Percentiles rank a stretch among this genome's conserved stretches.
Evolutionary conservation across 768 basidiomycete genomes (phyloP).

Genomic region (Hygrocybe coccinea): DNA sequence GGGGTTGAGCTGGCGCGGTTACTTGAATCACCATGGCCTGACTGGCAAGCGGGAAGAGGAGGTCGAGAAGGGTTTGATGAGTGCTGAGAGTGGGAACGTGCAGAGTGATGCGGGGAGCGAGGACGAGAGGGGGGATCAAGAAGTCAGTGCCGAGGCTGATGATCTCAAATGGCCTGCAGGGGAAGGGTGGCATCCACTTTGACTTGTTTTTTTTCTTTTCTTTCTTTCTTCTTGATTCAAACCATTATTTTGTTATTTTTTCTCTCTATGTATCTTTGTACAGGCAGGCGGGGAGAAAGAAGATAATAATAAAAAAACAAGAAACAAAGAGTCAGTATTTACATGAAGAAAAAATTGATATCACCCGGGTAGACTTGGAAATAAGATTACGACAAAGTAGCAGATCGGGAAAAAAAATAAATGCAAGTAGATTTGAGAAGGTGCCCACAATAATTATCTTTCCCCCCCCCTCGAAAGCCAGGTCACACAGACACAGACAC

Average conservation of each 20-base stretch:
- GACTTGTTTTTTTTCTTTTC: neutral
- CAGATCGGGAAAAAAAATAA: neutral
- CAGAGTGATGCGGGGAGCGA: neutral
- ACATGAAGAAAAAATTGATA: too few relatives aligned
- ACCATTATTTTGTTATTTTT: too few relatives aligned
- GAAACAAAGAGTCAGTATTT: too few relatives aligned
- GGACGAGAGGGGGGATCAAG: slow-evolving; percentile 17
- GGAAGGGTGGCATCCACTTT: slow-evolving; percentile 43
- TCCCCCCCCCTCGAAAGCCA: too few relatives aligned
- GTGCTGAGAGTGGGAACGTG: neutral
- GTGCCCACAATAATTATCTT: too few relatives aligned
- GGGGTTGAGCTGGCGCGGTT: slow-evolving; percentile 57
- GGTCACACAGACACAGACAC: too few relatives aligned
- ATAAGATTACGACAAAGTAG: too few relatives aligned
- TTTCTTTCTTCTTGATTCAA: too few relatives aligned
- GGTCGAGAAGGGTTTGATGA: slow-evolving; percentile 31
- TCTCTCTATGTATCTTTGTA: too few relatives aligned
- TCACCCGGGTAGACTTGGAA: too few relatives aligned
- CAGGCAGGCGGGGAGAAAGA: too few relatives aligned
- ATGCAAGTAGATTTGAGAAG: neutral
- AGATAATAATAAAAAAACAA: too few relatives aligned
- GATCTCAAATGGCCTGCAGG: slow-evolving; percentile 47
- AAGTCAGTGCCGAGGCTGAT: slow-evolving; percentile 21
- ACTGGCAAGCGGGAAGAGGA: slow-evolving; percentile 35
- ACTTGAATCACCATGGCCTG: slow-evolving; percentile 8